Evolutionary conservation across 768 basidiomycete species (phyloP), one percentile per base, ranked within the genome.

Genomic region (Pulveroboletus sp.): DNA sequence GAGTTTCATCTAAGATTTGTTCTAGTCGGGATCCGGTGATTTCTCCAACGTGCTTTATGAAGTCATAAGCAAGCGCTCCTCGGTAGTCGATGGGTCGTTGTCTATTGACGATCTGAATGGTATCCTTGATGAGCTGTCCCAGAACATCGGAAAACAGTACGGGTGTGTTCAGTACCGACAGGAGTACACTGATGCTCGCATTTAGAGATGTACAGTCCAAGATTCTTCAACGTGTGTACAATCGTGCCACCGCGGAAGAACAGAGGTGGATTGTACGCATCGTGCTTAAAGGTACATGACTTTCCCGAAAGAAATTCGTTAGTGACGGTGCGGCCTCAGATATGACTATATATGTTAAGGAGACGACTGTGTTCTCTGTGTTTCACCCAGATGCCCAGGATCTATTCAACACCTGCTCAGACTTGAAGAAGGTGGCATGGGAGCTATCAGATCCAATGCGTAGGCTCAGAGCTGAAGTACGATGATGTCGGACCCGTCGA

Each of bases 181-280:
- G 2, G 10, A 21, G 0, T 15, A n/a, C 33, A 8, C 42, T 68
- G 47, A 62, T 54, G 30, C 35, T 27, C 5, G 4, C n/a, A 51
- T 31, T 7, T 60, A 96, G 93, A 26, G 84, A 89, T 17, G 59
- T 79, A 10, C 89, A 94, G 59, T 78, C 83, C 4, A 86, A 78
- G 43, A 80, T 93, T 26, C 65, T 97, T 54, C 82, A 86, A 55
- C 79, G 86, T 2, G 66, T 96, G 2, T 86, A 88, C 57, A 86
- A 89, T 59, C 79, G 80, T 38, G 73, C 85, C 24, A 95, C 93
- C 1, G 75, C 94, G 0, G 81, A 85, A 49, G 94, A 98, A 61
- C 94, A 96, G 61, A 81, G 83, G 42, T 99, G 96, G 96, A 84
- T 99, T 49, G 85, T 90, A n/a, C 81, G 93, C 8, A 91, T 99